A percentile compares a stretch with the other conserved stretches of the same genome.
Evolutionary conservation across 306 rosid genomes (phyloP).

Genomic region (Carpinus fangiana): DNA sequence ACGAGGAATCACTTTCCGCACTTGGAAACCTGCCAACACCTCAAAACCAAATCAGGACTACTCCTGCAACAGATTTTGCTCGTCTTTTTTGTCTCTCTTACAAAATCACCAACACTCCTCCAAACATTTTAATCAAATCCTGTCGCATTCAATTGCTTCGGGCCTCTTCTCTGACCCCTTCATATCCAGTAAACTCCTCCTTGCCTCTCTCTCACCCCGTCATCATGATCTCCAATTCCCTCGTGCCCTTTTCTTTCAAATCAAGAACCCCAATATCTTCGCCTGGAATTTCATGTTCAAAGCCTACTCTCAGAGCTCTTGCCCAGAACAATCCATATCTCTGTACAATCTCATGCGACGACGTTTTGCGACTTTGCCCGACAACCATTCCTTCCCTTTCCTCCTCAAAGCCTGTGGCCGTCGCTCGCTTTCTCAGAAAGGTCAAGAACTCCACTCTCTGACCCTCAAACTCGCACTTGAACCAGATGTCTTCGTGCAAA

Average conservation of each 20-base stretch:
- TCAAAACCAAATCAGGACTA: background rate
- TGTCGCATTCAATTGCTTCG: constrained; percentile 17
- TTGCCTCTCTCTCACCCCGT: constrained; percentile 11
- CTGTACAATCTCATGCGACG: constrained; percentile 24
- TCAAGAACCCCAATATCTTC: constrained; percentile 26
- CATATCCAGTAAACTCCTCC: constrained; percentile 16
- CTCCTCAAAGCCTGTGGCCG: constrained; percentile 20
- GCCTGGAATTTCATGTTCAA: constrained; percentile 35
- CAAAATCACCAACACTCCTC: background rate
- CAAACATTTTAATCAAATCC: constrained; percentile 5
- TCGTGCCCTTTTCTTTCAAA: constrained; percentile 19
- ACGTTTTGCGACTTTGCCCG: constrained; percentile 2
- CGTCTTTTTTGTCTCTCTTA: background rate
- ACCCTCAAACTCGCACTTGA: constrained; percentile 9
- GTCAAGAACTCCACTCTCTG: constrained; percentile 28
- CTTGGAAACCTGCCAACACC: background rate
- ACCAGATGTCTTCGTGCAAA: constrained; percentile 20
- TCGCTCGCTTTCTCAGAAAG: constrained; percentile 5
- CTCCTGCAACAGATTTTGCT: background rate
- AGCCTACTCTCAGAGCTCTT: constrained; percentile 10
- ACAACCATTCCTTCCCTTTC: constrained; percentile 22
- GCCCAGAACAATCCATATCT: constrained; percentile 5
- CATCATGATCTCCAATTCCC: constrained; percentile 4
- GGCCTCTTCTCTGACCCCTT: constrained; percentile 11
- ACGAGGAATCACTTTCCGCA: background rate